phyloP scores from a whole-genome alignment of 306 rosid species.

The Medicago ruthenica region DNA sequence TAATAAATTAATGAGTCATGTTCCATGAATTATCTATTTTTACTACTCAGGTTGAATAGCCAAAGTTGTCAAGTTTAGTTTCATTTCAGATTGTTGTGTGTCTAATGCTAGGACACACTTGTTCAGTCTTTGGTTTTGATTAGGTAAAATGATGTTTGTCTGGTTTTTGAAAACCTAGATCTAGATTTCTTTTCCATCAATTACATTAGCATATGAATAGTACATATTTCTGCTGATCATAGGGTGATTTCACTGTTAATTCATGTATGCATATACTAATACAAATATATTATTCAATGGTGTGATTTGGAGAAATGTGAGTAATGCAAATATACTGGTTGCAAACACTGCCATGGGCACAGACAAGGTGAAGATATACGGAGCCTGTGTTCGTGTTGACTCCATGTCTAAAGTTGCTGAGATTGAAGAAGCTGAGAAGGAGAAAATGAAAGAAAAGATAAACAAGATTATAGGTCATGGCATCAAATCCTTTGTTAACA shows the following conservation, averaged over 20 bases:
- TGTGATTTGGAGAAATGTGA: background rate
- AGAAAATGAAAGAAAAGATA: conserved; percentile 95
- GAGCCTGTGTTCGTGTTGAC: conserved; percentile 95
- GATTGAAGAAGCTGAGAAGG: conserved; percentile 95
- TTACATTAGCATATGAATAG: background rate
- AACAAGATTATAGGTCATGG: conserved; percentile 88
- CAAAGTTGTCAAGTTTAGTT: conserved; percentile 24
- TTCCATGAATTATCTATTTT: conserved; percentile 27
- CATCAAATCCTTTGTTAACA: conserved; percentile 88
- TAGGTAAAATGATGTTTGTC: background rate
- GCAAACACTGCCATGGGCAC: conserved; percentile 99
- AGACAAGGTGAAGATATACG: conserved; percentile 94
- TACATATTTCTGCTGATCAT: background rate
- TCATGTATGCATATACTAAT: background rate
- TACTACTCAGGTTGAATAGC: conserved; percentile 5
- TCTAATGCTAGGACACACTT: background rate
- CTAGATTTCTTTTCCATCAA: background rate
- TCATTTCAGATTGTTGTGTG: conserved; percentile 21
- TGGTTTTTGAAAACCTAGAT: background rate
- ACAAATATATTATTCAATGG: background rate
- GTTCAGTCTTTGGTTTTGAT: conserved; percentile 12
- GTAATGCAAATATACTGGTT: conserved; percentile 75
- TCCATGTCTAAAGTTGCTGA: conserved; percentile 95
- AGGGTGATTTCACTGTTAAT: background rate
- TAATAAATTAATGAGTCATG: background rate